These are phyloP conservation scores for Austropuccinia psidii DNA, from an alignment of 1,284 basidiomycete genomes.

Conservation along the genomic window DNA sequence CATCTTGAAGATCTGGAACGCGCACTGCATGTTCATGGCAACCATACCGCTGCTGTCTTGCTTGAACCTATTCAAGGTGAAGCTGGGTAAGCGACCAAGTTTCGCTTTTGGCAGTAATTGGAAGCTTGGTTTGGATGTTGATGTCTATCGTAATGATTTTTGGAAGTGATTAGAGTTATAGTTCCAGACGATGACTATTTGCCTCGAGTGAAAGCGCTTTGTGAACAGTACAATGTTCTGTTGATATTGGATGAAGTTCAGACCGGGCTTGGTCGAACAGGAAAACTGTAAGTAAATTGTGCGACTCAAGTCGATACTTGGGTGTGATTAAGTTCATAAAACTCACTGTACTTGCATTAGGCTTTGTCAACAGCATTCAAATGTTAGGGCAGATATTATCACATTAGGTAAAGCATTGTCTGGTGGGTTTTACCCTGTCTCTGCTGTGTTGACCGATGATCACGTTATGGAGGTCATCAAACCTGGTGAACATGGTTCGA, in stretches of 20 bases:
- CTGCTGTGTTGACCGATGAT: slow-evolving; percentile 79
- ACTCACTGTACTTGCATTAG: slow-evolving; percentile 33
- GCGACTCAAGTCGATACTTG: neutral
- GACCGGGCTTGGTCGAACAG: slow-evolving; percentile 76
- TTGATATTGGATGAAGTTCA: slow-evolving; percentile 98
- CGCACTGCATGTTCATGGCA: slow-evolving; percentile 72
- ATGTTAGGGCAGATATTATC: slow-evolving; percentile 82
- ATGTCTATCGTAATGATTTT: slow-evolving; percentile 31
- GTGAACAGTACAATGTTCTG: slow-evolving; percentile 87
- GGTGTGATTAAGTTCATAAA: neutral
- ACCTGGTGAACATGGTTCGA: slow-evolving; percentile 97
- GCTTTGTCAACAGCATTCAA: slow-evolving; percentile 70
- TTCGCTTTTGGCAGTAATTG: neutral
- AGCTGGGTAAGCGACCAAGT: slow-evolving; percentile 64
- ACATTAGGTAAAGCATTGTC: slow-evolving; percentile 93
- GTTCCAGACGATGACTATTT: slow-evolving; percentile 89
- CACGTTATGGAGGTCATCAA: slow-evolving; percentile 90
- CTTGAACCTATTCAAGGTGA: slow-evolving; percentile 98
- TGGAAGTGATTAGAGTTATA: slow-evolving; percentile 62
- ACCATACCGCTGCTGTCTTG: slow-evolving; percentile 82
- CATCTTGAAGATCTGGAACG: slow-evolving; percentile 70
- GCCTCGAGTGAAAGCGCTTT: slow-evolving; percentile 65
- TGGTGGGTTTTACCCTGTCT: slow-evolving; percentile 95
- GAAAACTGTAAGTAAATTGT: slow-evolving; percentile 57
- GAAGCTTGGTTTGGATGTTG: neutral